These are phyloP conservation scores for Aspergillus pseudoviridinutans DNA, from an alignment of 2,329 filamentous ascomycete genomes.

Conservation along the genomic window DNA sequence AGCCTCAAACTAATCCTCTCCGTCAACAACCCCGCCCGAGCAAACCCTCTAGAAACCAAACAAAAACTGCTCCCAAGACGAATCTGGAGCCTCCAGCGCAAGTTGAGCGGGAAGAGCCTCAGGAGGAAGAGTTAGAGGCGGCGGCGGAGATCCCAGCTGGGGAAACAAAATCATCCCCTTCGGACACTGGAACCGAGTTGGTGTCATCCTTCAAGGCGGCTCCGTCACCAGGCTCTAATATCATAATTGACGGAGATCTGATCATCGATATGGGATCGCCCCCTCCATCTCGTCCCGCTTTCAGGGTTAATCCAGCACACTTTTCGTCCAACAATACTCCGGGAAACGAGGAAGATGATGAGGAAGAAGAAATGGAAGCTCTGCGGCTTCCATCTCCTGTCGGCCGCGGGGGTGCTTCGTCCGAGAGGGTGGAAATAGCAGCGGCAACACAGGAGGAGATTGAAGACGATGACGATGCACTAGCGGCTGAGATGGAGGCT, in stretches of 20 bases:
- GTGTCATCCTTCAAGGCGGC: conserved; percentile 28
- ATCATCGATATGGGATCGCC: conserved; percentile 49
- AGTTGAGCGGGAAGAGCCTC: conserved; percentile 7
- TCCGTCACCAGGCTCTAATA: conserved; percentile 38
- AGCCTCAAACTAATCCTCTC: conserved; percentile 31
- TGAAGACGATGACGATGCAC: conserved; percentile 47
- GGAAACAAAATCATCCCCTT: conserved; percentile 23
- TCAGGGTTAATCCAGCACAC: conserved; percentile 39
- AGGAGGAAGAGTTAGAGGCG: conserved; percentile 12
- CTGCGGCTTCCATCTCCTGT: conserved; percentile 37
- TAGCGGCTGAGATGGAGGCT: conserved; percentile 57
- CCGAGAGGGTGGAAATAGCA: conserved; percentile 17
- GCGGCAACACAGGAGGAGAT: conserved; percentile 25
- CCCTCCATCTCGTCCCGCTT: conserved; percentile 35
- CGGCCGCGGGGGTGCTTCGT: conserved; percentile 15
- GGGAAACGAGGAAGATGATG: conserved; percentile 30
- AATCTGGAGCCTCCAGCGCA: conserved; percentile 19
- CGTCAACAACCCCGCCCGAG: conserved; percentile 24
- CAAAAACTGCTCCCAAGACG: conserved; percentile 16
- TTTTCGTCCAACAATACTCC: conserved; percentile 42
- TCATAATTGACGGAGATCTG: conserved; percentile 45
- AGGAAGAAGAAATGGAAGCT: conserved; percentile 39
- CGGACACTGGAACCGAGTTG: conserved; percentile 29
- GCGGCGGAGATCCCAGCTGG: conserved; percentile 12
- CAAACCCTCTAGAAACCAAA: conserved; percentile 18